phyloP scores from a whole-genome alignment of 2,329 filamentous ascomycete genomes.

The Stachybotrys chartarum region DNA sequence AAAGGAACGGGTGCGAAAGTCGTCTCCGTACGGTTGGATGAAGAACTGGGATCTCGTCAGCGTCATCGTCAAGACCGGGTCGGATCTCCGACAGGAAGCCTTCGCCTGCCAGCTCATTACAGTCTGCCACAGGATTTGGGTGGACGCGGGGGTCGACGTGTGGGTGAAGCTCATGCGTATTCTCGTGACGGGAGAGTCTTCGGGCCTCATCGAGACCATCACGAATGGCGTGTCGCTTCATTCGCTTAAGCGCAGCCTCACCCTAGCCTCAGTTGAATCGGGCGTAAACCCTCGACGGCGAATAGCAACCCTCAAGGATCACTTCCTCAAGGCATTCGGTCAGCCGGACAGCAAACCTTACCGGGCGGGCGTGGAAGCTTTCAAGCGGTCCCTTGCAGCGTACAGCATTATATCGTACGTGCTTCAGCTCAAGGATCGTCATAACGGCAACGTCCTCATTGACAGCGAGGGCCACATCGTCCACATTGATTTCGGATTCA shows the following conservation, averaged over 20 bases:
- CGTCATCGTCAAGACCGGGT: constrained; percentile 82
- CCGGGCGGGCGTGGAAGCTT: constrained; percentile 66
- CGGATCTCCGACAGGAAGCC: constrained; percentile 75
- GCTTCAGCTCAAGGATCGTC: constrained; percentile 76
- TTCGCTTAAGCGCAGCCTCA: constrained; percentile 75
- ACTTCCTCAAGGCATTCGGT: constrained; percentile 76
- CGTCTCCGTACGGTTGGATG: constrained; percentile 82
- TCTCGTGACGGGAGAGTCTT: constrained; percentile 76
- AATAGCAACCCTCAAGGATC: constrained; percentile 74
- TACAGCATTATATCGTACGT: constrained; percentile 83
- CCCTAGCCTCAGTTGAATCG: constrained; percentile 64
- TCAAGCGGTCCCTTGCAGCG: constrained; percentile 73
- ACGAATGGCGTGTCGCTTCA: constrained; percentile 84
- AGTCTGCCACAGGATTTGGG: constrained; percentile 76
- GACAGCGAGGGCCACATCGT: constrained; percentile 82
- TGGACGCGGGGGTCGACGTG: constrained; percentile 66
- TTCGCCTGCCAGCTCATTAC: constrained; percentile 81
- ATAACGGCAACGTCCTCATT: constrained; percentile 81
- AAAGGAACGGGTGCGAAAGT: constrained; percentile 74
- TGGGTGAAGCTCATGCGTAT: constrained; percentile 89
- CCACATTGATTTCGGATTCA: constrained; percentile 86
- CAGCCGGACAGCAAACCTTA: constrained; percentile 62
- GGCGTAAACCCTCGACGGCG: constrained; percentile 67
- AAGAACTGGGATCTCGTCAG: constrained; percentile 85
- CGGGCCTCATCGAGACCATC: constrained; percentile 79